phyloP scores from a whole-genome alignment of 305 asterid genomes.

The Plantago coronopus region DNA sequence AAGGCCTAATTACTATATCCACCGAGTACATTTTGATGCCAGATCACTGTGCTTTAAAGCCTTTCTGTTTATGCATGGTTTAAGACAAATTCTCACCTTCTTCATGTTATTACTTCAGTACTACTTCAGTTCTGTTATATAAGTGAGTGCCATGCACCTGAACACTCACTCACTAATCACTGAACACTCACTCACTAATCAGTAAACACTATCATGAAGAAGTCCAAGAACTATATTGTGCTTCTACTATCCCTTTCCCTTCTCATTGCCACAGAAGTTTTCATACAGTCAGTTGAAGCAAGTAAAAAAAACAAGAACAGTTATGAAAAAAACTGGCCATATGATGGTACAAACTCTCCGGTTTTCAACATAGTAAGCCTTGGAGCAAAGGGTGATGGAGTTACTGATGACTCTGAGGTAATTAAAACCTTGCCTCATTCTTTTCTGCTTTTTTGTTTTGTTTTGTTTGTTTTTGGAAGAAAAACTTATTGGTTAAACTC shows the following conservation, averaged over 20 bases:
- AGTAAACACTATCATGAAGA: constrained; percentile 44
- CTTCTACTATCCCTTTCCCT: constrained; percentile 31
- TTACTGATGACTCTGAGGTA: constrained; percentile 72
- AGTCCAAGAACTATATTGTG: constrained; percentile 20
- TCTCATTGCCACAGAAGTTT: constrained; percentile 24
- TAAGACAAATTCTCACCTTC: too few species aligned
- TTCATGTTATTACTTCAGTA: too few species aligned
- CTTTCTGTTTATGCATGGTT: too few species aligned
- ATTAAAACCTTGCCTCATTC: not conserved
- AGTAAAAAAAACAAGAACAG: constrained; percentile 33
- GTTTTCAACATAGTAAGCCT: constrained; percentile 46
- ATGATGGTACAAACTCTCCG: constrained; percentile 18
- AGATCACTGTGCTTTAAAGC: too few species aligned
- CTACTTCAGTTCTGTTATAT: too few species aligned
- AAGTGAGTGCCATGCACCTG: not conserved
- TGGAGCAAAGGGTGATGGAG: constrained; percentile 70
- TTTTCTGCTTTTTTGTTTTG: not conserved
- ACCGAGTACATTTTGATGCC: too few species aligned
- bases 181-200: constrained; percentile 18
- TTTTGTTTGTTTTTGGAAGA: too few species aligned
- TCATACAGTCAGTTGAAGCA: constrained; percentile 33
- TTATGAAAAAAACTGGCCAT: constrained; percentile 23
- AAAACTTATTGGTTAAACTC: too few species aligned
- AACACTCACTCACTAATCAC: constrained; percentile 17
- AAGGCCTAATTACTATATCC: too few species aligned